A percentile compares a stretch with the other conserved stretches of the same genome.
phyloP scores from a whole-genome alignment of 2,329 filamentous ascomycete species.

The Exophiala dermatitidis region DNA sequence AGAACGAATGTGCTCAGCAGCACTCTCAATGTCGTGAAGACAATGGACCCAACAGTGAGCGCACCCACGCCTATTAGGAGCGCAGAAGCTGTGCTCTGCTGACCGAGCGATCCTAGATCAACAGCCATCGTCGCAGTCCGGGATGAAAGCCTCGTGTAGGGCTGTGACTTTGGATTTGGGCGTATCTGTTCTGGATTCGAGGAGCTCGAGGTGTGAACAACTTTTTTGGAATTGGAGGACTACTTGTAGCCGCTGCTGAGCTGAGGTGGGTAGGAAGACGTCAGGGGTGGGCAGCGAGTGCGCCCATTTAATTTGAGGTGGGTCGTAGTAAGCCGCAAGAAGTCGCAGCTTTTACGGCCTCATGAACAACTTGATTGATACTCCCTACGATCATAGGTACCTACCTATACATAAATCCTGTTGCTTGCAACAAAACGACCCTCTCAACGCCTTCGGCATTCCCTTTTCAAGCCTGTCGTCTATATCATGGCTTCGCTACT shows the following conservation, averaged over 20 bases:
- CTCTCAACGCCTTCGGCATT: background rate
- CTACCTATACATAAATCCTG: background rate
- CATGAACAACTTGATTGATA: too few relatives aligned
- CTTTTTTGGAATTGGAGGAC: too few relatives aligned
- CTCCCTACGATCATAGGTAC: too few relatives aligned
- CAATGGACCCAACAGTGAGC: constrained; percentile 50
- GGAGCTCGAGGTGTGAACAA: background rate
- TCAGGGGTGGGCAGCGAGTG: too few relatives aligned
- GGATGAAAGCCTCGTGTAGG: background rate
- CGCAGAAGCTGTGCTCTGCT: constrained; percentile 20
- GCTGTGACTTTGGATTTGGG: too few relatives aligned
- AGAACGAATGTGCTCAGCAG: constrained; percentile 63
- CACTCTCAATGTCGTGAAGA: constrained; percentile 54
- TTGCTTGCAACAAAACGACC: background rate
- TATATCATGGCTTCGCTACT: constrained; percentile 13
- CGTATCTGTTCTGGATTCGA: background rate
- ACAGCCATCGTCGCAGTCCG: constrained; percentile 14
- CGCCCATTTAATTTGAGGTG: too few relatives aligned
- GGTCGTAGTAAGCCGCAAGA: too few relatives aligned
- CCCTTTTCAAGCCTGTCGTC: background rate
- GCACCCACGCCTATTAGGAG: constrained; percentile 46
- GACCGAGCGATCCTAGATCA: constrained; percentile 21
- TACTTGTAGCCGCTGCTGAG: too few relatives aligned
- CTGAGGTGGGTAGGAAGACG: too few relatives aligned
- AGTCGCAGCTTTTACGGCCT: too few relatives aligned